A percentile compares a stretch with the other conserved stretches of the same genome.
phyloP scores from a whole-genome alignment of 108 stramenopile genomes.

The Skeletonema menzelii region DNA sequence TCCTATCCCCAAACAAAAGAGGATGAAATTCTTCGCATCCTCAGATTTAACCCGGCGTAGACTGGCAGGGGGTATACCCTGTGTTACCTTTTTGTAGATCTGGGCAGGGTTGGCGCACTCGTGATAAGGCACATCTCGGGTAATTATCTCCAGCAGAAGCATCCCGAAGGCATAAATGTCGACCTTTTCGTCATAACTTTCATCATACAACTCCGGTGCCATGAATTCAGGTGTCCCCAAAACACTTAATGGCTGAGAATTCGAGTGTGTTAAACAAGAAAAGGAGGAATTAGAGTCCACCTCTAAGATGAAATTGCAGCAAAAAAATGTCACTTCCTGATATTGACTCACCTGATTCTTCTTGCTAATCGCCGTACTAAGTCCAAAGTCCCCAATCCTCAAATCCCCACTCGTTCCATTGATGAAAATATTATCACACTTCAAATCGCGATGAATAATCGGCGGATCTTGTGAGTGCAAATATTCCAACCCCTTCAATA shows the following conservation, averaged over 20 bases:
- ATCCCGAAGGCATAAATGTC: slow-evolving; percentile 99
- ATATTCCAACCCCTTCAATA: slow-evolving; percentile 94
- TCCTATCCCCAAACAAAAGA: slow-evolving; percentile 79
- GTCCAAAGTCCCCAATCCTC: slow-evolving; percentile 96
- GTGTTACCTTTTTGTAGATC: slow-evolving; percentile 94
- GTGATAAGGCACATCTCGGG: slow-evolving; percentile 93
- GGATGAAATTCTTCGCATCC: slow-evolving; percentile 87
- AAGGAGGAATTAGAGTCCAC: not conserved
- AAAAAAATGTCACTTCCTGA: not conserved
- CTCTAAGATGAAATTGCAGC: not conserved
- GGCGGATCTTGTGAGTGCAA: slow-evolving; percentile 97
- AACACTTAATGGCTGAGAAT: slow-evolving; percentile 74
- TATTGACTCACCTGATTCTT: slow-evolving; percentile 54
- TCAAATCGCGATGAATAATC: slow-evolving; percentile 98
- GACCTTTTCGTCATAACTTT: slow-evolving; percentile 96
- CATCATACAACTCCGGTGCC: slow-evolving; percentile 99
- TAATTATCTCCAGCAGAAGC: slow-evolving; percentile 97
- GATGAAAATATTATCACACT: slow-evolving; percentile 98
- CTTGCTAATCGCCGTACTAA: slow-evolving; percentile 90
- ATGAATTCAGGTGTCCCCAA: slow-evolving; percentile 99
- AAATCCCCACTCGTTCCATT: slow-evolving; percentile 97
- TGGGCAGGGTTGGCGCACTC: slow-evolving; percentile 95
- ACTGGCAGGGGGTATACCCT: slow-evolving; percentile 84
- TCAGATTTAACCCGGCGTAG: slow-evolving; percentile 73
- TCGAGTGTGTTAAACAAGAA: not conserved